phyloP scores from a whole-genome alignment of 768 basidiomycete species.

The Leccinellum luteum region DNA sequence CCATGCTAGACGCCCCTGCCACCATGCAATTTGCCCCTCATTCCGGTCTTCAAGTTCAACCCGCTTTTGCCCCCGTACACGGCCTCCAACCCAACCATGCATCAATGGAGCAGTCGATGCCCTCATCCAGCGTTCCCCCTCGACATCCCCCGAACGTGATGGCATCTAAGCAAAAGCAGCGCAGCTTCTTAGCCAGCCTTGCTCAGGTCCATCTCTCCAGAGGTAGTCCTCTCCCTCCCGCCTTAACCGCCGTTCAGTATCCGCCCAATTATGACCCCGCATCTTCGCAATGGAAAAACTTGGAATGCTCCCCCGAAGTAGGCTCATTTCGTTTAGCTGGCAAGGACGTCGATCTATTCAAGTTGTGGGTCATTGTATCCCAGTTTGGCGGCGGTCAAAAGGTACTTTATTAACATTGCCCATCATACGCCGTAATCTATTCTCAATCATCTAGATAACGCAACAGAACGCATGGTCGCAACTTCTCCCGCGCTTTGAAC shows the following conservation, averaged over 20 bases:
- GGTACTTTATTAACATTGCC: constrained; percentile 39
- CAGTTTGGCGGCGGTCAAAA: constrained; percentile 59
- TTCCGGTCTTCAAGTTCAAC: constrained; percentile 39
- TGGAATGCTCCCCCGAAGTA: constrained; percentile 59
- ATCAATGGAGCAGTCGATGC: constrained; percentile 47
- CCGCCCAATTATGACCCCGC: constrained; percentile 59
- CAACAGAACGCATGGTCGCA: constrained; percentile 55
- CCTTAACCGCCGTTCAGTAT: constrained; percentile 59
- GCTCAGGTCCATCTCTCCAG: constrained; percentile 57
- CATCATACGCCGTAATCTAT: constrained; percentile 15
- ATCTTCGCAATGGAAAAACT: constrained; percentile 59
- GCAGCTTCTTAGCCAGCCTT: constrained; percentile 58
- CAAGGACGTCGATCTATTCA: constrained; percentile 75
- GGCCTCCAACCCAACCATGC: constrained; percentile 32
- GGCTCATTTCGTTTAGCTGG: constrained; percentile 70
- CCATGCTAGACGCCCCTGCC: constrained; percentile 38
- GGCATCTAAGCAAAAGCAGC: constrained; percentile 52
- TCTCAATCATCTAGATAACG: constrained; percentile 38
- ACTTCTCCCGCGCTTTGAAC: constrained; percentile 53
- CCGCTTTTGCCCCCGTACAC: constrained; percentile 40
- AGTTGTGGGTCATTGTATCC: constrained; percentile 61
- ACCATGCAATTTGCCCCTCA: constrained; percentile 44
- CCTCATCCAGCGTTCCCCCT: constrained; percentile 35
- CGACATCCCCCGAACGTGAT: constrained; percentile 36
- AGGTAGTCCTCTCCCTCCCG: constrained; percentile 69